Evolutionary conservation across 768 basidiomycete genomes (phyloP).

Genomic region (Mycena indigotica): DNA sequence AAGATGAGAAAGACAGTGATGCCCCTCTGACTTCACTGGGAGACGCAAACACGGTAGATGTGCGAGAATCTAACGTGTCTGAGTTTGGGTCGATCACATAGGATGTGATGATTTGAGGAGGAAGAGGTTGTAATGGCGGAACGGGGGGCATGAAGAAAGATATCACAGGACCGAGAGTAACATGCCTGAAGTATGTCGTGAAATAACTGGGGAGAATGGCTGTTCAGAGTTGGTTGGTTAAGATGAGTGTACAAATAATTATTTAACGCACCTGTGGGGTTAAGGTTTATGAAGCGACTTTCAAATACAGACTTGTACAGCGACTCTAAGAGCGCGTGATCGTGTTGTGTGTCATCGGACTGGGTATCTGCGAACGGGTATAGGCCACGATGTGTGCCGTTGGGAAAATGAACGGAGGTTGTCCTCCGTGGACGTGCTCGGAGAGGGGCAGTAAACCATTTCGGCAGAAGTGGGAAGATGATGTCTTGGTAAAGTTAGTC

Average conservation of each 20-base stretch:
- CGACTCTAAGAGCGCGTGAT: slow-evolving; percentile 70
- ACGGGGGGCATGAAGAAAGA: slow-evolving; percentile 72
- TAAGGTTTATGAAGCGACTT: slow-evolving; percentile 70
- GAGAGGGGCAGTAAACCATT: slow-evolving; percentile 76
- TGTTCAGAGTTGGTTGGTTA: slow-evolving; percentile 26
- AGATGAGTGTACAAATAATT: neutral
- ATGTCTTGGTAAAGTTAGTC: slow-evolving; percentile 49
- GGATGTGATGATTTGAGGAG: slow-evolving; percentile 44
- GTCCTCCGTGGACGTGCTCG: slow-evolving; percentile 52
- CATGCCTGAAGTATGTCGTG: slow-evolving; percentile 70
- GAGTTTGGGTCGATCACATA: slow-evolving; percentile 40
- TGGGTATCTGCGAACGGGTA: slow-evolving; percentile 38
- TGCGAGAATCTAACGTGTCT: slow-evolving; percentile 37
- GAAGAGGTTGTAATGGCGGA: slow-evolving; percentile 60
- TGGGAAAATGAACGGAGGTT: slow-evolving; percentile 54
- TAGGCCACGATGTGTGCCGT: slow-evolving; percentile 43
- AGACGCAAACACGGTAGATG: slow-evolving; percentile 40
- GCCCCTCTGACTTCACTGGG: slow-evolving; percentile 40
- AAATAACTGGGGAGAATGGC: slow-evolving; percentile 72
- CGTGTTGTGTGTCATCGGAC: slow-evolving; percentile 48
- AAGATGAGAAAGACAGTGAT: slow-evolving; percentile 57
- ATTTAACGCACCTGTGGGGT: slow-evolving; percentile 58
- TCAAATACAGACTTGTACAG: slow-evolving; percentile 69
- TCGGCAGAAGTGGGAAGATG: slow-evolving; percentile 73
- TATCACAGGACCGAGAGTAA: slow-evolving; percentile 59